Percentiles rank a stretch among this genome's conserved stretches.
These are phyloP conservation scores for Hemerocallis citrina DNA, from an alignment of 106 monocot genomes.

Conservation along the genomic window DNA sequence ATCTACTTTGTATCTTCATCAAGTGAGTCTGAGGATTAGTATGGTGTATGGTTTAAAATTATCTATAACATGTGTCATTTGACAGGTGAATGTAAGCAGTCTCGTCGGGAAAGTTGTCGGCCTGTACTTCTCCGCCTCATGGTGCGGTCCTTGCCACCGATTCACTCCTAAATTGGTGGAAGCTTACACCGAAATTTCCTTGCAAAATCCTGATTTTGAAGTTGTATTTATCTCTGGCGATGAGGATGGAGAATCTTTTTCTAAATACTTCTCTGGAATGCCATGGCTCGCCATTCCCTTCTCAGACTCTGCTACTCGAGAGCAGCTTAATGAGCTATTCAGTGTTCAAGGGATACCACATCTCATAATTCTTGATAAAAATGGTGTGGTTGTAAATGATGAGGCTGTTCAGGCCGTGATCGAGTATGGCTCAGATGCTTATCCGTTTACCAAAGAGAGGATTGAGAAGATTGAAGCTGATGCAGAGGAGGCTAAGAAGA, in stretches of 20 bases:
- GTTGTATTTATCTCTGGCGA: constrained; percentile 64
- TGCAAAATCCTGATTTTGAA: constrained; percentile 27
- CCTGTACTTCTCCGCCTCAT: constrained; percentile 75
- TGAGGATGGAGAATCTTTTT: constrained; percentile 41
- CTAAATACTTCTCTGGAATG: constrained; percentile 52
- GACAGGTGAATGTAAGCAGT: constrained; percentile 23
- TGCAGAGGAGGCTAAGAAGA: constrained; percentile 37
- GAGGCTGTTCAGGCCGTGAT: constrained; percentile 27
- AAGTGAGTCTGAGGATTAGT: no score
- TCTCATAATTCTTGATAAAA: constrained; percentile 44
- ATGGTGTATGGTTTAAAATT: no score
- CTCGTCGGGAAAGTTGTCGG: constrained; percentile 30
- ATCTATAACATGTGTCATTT: not conserved
- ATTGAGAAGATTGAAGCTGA: constrained; percentile 34
- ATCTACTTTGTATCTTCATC: no score
- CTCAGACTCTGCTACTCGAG: constrained; percentile 32
- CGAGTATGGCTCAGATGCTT: constrained; percentile 43
- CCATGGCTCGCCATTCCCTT: constrained; percentile 84
- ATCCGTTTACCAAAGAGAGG: constrained; percentile 39
- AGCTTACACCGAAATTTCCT: constrained; percentile 32
- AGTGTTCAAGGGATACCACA: constrained; percentile 43
- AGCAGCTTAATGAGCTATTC: constrained; percentile 26
- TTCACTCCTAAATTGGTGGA: constrained; percentile 47
- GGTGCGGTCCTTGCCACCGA: constrained; percentile 47
- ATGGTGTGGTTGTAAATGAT: constrained; percentile 24